A percentile compares a stretch with the other conserved stretches of the same genome.
Conservation (phyloP, 2,329 filamentous ascomycete genomes). For the Alternaria burnsii region DNA sequence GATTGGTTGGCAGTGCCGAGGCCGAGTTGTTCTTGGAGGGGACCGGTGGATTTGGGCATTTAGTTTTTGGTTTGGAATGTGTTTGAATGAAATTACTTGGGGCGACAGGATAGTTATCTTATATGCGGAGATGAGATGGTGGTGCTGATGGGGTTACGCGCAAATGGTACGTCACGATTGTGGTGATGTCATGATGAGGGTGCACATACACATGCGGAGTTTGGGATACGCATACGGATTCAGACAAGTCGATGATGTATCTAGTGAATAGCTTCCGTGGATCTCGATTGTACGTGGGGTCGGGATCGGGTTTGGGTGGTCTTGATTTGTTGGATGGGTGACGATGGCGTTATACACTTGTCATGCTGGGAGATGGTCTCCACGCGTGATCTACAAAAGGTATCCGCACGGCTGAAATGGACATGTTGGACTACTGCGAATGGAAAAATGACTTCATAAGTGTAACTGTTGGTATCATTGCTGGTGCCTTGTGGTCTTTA, state of each 20-base stretch:
- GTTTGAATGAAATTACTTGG: neutral
- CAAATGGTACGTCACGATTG: slow-evolving; percentile 16
- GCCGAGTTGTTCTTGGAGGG: slow-evolving; percentile 31
- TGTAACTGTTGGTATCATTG: neutral
- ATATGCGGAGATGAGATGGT: neutral
- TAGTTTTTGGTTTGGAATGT: neutral
- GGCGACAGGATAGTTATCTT: neutral
- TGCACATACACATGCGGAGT: neutral
- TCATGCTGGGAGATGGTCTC: neutral
- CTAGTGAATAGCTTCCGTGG: slow-evolving; percentile 12
- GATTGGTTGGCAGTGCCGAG: slow-evolving; percentile 20
- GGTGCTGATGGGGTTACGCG: neutral
- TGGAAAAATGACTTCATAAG: neutral
- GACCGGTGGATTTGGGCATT: slow-evolving; percentile 38
- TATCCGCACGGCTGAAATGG: slow-evolving; percentile 2
- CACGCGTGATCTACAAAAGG: slow-evolving; percentile 3
- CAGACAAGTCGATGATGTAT: slow-evolving; percentile 21
- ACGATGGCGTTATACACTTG: slow-evolving; percentile 10
- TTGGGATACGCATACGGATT: neutral
- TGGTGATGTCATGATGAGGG: slow-evolving; percentile 32
- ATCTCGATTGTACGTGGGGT: slow-evolving; percentile 1
- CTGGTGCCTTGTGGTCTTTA: neutral
- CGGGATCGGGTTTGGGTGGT: neutral
- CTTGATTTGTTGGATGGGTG: neutral
- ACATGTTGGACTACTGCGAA: neutral